Evolutionary conservation across 148 eudicot species (phyloP), one percentile per base, ranked within the genome.

Genomic region (Vaccinium corymbosum): DNA sequence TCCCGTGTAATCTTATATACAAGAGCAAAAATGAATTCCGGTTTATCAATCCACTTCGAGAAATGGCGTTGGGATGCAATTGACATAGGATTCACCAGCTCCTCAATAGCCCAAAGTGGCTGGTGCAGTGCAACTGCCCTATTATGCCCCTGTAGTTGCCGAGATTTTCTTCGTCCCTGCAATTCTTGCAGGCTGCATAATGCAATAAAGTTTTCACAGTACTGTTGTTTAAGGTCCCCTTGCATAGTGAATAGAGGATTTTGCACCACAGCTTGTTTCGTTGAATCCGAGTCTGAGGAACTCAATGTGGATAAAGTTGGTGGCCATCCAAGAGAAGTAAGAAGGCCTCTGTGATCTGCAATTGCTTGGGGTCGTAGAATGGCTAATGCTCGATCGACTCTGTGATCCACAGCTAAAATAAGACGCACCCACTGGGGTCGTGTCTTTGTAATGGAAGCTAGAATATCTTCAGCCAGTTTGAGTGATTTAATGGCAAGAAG

Each of bases 41-140:
- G 99, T 79, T 95, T 94, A 77, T 94, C 94, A 42, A 88, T 80
- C 99, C 99, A 97, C 85, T 91, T 97, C 49, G 92, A 86, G 85
- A 94, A 94, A 88, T 97, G 98, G 83, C 89, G 93, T 82, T 93
- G 95, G 81, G 91, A 91, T 72, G 93, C 96, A 83, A 92, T 87
- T 50, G 91, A 90, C 27, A 94, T 61, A 84, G 99, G 98, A 84
- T 93, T 93, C 82, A 93, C 94, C 85, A 97, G 95, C 90, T 97
- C 99, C 86, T 97, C 99, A 46, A 97, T 90, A 78, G 94, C 91
- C 99, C 99, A 94, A 84, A 97, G 95, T 79, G 99, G 97, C 86
- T 93, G 97, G 85, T 89, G 91, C 83, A 89, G 78, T 85, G 93
- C 87, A 56, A 87, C 59, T 85, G 85, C 90, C 84, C 80, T 66